phyloP scores from a whole-genome alignment of 148 eudicot genomes.

The Chenopodium formosanum region DNA sequence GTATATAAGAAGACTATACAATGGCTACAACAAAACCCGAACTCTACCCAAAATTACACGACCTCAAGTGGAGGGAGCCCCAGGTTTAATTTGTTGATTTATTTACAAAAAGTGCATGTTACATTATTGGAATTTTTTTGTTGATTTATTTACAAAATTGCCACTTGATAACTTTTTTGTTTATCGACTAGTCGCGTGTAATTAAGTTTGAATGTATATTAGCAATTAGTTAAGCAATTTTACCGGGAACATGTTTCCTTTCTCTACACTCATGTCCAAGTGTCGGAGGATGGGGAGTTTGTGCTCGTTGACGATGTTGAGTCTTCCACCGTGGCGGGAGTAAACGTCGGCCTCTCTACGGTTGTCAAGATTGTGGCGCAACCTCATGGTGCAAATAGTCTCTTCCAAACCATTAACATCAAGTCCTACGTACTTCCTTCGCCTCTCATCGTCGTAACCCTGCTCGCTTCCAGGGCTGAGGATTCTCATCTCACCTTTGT shows the following conservation, averaged over 20 bases:
- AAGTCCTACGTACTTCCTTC: conserved; percentile 28
- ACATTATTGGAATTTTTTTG: too few relatives aligned
- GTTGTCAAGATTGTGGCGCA: conserved; percentile 44
- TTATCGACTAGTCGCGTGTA: too few relatives aligned
- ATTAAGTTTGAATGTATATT: too few relatives aligned
- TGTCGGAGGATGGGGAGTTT: conserved; percentile 53
- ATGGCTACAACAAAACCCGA: too few relatives aligned
- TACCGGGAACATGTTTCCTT: conserved; percentile 57
- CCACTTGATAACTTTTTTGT: too few relatives aligned
- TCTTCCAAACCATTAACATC: conserved; percentile 47
- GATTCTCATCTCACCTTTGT: conserved; percentile 33
- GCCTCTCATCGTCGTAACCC: conserved; percentile 21
- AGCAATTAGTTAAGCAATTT: background rate
- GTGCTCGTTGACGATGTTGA: conserved; percentile 48
- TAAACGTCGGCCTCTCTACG: conserved; percentile 46
- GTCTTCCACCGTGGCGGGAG: conserved; percentile 53
- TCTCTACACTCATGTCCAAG: conserved; percentile 65
- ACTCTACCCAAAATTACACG: background rate
- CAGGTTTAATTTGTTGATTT: too few relatives aligned
- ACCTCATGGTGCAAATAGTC: conserved; percentile 48
- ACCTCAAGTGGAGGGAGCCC: too few relatives aligned
- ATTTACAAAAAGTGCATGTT: too few relatives aligned
- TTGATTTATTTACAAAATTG: too few relatives aligned
- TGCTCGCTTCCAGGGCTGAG: conserved; percentile 23
- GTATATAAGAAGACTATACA: too few relatives aligned